A percentile compares a stretch with the other conserved stretches of the same genome.
These are phyloP conservation scores for Acacia acuminata DNA, from an alignment of 306 rosid species.

Conservation along the genomic window DNA sequence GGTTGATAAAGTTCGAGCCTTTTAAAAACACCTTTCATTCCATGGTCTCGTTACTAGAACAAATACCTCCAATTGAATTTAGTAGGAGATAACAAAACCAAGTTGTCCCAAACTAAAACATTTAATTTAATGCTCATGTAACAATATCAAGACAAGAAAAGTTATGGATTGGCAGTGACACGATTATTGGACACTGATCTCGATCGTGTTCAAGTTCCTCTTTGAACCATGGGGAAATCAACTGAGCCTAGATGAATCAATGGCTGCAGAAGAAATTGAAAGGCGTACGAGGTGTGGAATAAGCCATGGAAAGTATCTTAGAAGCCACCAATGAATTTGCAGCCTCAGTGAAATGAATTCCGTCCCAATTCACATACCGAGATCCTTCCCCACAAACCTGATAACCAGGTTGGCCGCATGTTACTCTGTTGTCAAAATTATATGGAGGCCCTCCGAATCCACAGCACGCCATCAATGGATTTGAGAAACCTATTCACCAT, in stretches of 20 bases:
- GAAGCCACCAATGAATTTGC: conserved; percentile 72
- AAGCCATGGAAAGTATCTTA: conserved; percentile 57
- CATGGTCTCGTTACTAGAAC: not conserved
- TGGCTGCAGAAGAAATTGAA: conserved; percentile 71
- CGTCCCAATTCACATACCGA: conserved; percentile 75
- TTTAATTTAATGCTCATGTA: not conserved
- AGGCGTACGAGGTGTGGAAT: conserved; percentile 65
- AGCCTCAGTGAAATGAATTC: conserved; percentile 74
- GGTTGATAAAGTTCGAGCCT: not conserved
- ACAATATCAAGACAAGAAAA: not conserved
- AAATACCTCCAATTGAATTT: not conserved
- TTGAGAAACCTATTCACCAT: conserved; percentile 62
- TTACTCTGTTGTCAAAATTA: conserved; percentile 64
- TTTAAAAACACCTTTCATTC: not conserved
- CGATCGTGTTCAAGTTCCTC: not conserved
- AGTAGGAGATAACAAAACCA: not conserved
- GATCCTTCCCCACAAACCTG: conserved; percentile 70
- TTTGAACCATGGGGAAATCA: not conserved
- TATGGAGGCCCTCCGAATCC: conserved; percentile 93
- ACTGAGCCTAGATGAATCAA: conserved; percentile 21
- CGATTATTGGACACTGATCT: not conserved
- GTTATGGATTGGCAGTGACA: not conserved
- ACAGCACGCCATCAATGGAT: conserved; percentile 84
- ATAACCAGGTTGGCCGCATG: conserved; percentile 79
- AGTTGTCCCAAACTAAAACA: not conserved